These are phyloP conservation scores for Aspergillus ostianus DNA, from an alignment of 495 filamentous ascomycete species.

Conservation along the genomic window DNA sequence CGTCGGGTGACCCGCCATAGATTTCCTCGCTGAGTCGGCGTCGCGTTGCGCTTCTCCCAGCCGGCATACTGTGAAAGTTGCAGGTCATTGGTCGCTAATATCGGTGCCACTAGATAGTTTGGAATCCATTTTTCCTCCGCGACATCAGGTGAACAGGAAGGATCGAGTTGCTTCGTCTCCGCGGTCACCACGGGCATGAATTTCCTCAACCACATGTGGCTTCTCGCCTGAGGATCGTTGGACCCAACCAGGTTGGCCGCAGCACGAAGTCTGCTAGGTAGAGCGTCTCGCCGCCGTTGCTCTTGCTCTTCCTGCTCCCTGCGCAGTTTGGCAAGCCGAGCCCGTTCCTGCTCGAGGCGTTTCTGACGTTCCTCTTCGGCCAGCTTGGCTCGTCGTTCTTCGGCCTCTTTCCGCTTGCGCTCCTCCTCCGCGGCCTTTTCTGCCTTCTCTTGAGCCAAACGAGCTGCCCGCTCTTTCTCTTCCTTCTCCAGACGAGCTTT, in stretches of 20 bases:
- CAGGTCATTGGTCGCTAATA: conserved; percentile 74
- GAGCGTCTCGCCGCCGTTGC: conserved; percentile 55
- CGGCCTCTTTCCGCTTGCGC: conserved; percentile 50
- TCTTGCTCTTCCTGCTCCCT: conserved; percentile 55
- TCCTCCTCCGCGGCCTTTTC: conserved; percentile 54
- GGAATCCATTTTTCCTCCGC: conserved; percentile 70
- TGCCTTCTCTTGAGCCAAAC: conserved; percentile 46
- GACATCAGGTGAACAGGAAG: conserved; percentile 36
- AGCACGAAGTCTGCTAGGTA: conserved; percentile 48
- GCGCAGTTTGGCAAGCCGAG: conserved; percentile 45
- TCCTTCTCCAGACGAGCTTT: conserved; percentile 42
- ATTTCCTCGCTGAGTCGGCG: conserved; percentile 45
- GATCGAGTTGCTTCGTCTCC: conserved; percentile 46
- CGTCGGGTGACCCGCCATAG: conserved; percentile 54
- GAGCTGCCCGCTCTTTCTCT: conserved; percentile 43
- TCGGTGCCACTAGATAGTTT: conserved; percentile 70
- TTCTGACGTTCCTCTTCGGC: conserved; percentile 55
- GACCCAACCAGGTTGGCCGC: conserved; percentile 49
- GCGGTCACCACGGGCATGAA: conserved; percentile 55
- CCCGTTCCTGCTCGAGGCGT: conserved; percentile 56
- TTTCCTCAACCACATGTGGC: conserved; percentile 44
- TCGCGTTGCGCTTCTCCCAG: conserved; percentile 59
- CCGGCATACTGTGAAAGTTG: conserved; percentile 69
- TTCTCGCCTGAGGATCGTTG: conserved; percentile 45
- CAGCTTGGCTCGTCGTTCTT: conserved; percentile 51